Conservation (phyloP, 2,329 filamentous ascomycete genomes). For the Aspergillus ochraceus region DNA sequence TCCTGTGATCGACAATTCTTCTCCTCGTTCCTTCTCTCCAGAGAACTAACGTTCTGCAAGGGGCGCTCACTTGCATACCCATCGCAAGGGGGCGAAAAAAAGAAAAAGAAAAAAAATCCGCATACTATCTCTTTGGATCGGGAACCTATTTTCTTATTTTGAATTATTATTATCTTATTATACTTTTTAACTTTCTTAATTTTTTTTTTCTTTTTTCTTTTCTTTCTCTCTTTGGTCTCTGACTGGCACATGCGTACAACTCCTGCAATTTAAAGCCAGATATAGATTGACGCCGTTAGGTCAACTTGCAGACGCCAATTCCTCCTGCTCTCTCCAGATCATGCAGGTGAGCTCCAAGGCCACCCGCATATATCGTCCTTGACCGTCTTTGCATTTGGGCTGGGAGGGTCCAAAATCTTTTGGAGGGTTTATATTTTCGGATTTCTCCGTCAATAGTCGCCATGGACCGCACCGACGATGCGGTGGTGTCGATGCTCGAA, state of each 20-base stretch:
- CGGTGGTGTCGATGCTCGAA: conserved; percentile 22
- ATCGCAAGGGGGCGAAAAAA: conserved; percentile 13
- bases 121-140: no score
- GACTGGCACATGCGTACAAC: conserved; percentile 18
- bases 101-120: no score
- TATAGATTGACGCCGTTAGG: conserved; percentile 20
- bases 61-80: conserved; percentile 10
- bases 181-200: neutral
- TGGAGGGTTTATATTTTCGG: conserved; percentile 5
- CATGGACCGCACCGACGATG: conserved; percentile 31
- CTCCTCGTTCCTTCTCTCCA: conserved; percentile 16
- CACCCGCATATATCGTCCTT: conserved; percentile 26
- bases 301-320: conserved; percentile 16
- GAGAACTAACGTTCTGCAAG: conserved; percentile 20
- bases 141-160: neutral
- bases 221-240: conserved; percentile 1
- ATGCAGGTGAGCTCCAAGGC: conserved; percentile 27
- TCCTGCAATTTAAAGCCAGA: conserved; percentile 10
- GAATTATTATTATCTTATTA: conserved; percentile 3
- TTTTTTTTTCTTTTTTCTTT: neutral
- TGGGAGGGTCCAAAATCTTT: conserved; percentile 11
- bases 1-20: neutral
- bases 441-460: conserved; percentile 26
- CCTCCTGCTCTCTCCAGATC: conserved; percentile 24
- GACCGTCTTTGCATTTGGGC: conserved; percentile 14